Evolutionary conservation across 2,329 filamentous ascomycete genomes (phyloP), one percentile per base, ranked within the genome.

Genomic region (Trichoderma arundinaceum): DNA sequence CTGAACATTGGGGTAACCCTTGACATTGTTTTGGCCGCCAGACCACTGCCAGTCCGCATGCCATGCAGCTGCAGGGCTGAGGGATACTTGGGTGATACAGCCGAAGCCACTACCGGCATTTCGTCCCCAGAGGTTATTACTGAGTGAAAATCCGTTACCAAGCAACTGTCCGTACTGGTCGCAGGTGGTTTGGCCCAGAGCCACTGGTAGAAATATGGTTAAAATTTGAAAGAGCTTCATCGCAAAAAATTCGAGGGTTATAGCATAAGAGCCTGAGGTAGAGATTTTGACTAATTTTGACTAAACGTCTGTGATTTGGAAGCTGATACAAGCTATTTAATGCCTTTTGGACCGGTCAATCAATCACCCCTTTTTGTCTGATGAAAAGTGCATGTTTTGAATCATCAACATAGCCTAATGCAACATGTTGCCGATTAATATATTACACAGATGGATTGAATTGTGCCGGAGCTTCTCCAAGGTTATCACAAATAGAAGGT

Each of bases 11-110:
- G 28, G 60, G 9, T 63, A 63, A 7, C 19, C 41, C 49, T 63
- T 63, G 49, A 63, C 60, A 17, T 63, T 63, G 49, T 38, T 54
- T 32, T 53, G 60, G n/a, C 48, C 60, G 13, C 60, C 60, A 7
- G 60, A 63, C 60, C 60, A 63, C 17, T 53, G 41, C 60, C 60
- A 63, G 28, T 44, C 41, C 19, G 60, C 49, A 6, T 53, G 49
- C 60, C 60, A 63, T 1, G 39, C 15, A 7, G 48, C 60, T 4
- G 39, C 12, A 12, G 28, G 13, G 48, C n/a, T 52, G 9, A 54
- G 19, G 7, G 60, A 63, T 12, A 35, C 9, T 3, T 22, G 17
- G 6, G 60, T 63, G 13, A 63, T 46, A 13, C 60, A 63, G 28
- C 60, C 60, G 17, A 43, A 54, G 13, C 60, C 60, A 54, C 10